Evolutionary conservation across 2,329 filamentous ascomycete genomes (phyloP), one percentile per base, ranked within the genome.

Genomic region (Exophiala dermatitidis): DNA sequence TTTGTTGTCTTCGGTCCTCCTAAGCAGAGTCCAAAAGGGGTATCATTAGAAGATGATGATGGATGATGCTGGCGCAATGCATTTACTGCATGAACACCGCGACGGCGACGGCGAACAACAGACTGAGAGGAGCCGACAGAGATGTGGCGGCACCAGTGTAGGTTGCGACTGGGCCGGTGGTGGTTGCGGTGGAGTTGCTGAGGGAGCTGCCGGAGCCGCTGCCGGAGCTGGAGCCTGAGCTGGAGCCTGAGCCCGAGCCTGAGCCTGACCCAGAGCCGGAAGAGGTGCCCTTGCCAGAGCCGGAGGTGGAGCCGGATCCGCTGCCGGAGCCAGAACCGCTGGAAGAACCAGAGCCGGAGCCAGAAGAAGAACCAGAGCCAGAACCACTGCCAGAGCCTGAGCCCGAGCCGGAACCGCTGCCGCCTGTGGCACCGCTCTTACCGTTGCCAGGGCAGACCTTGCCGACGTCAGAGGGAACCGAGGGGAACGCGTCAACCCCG

Each of bases 301-400:
- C 5, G 71, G 44, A 73, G 70, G 52, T 67, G 69, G 41, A 71
- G 71, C 50, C 69, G 65, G 9, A 65, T 46, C 48, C 52, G 1
- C 30, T 19, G 19, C 19, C 19, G 19, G 19, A 19, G 2, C 19
- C 19, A 19, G 19, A 19, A 19, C 19, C 19, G 19, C 19, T 19
- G 19, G 19, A 19, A 19, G 38, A 26, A 28, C 46, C 40, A 10
- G 50, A 38, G 36, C 51, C 44, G 6, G 48, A 52, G 30, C 42
- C 32, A 29, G 26, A 37, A 30, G 10, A 32, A 9, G 53, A 56
- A 12, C 37, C 44, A n/a, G 49, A 52, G 12, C 53, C 44, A 12
- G 52, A 51, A 6, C 49, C 41, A 3, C 3, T 33, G 26, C 49
- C 43, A 3, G 40, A 6, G 6, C 6, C 5, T 71, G 44, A 73